A percentile compares a stretch with the other conserved stretches of the same genome.
Conservation (phyloP, 164 flowering plant species). For the Sedum album region DNA sequence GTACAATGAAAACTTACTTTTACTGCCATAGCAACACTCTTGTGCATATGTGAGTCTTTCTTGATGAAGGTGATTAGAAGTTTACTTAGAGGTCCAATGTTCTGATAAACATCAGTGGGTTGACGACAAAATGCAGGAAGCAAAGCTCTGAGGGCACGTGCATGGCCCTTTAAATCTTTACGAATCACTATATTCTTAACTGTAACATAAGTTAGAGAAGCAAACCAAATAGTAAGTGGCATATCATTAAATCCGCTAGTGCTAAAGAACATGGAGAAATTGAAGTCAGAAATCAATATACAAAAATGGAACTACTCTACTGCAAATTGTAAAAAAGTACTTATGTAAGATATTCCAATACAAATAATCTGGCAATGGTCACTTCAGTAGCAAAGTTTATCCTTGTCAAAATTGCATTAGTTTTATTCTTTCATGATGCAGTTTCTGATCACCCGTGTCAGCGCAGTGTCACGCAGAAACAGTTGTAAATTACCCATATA, state of each 20-base stretch:
- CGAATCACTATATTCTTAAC: slow-evolving; percentile 7
- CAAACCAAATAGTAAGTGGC: not conserved
- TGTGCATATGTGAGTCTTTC: slow-evolving; percentile 44
- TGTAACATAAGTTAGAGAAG: slow-evolving; percentile 2
- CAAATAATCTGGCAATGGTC: no score
- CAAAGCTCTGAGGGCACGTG: slow-evolving; percentile 53
- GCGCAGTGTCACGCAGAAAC: not conserved
- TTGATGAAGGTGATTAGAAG: slow-evolving; percentile 35
- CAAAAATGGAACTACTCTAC: no score
- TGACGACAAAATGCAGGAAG: slow-evolving; percentile 69
- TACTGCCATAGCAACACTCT: slow-evolving; percentile 44
- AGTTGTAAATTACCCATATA: not conserved
- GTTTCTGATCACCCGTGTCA: no score
- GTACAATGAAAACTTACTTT: slow-evolving; percentile 36
- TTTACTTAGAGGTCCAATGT: slow-evolving; percentile 35
- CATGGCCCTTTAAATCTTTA: slow-evolving; percentile 28
- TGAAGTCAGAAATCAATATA: no score
- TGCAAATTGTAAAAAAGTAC: no score
- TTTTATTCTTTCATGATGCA: no score
- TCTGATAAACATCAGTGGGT: slow-evolving; percentile 52
- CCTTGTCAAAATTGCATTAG: no score
- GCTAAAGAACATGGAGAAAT: not conserved
- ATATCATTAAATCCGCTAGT: not conserved
- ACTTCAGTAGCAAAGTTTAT: no score
- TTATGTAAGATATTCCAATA: no score